phyloP scores from a whole-genome alignment of 2,329 filamentous ascomycete species.

The Shiraia bambusicola region DNA sequence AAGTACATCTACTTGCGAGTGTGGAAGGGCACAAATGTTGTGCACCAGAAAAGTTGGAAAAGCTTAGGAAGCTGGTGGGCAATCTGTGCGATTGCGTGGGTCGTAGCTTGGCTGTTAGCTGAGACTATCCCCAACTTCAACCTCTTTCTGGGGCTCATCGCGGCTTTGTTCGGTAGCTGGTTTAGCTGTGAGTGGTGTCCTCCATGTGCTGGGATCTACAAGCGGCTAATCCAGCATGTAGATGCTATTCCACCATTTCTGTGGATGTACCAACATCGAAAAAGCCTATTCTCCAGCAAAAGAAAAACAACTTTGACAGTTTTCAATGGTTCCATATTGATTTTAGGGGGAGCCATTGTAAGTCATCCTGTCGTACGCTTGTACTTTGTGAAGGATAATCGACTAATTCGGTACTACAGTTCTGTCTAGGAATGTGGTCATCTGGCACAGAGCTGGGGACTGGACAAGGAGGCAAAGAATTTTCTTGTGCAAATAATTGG shows the following conservation, averaged over 20 bases:
- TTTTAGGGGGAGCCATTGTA: constrained; percentile 34
- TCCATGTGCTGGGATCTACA: background rate
- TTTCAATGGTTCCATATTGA: constrained; percentile 49
- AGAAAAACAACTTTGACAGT: constrained; percentile 49
- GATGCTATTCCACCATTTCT: constrained; percentile 48
- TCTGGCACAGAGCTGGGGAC: constrained; percentile 25
- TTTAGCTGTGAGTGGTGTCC: constrained; percentile 56
- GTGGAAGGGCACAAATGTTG: constrained; percentile 58
- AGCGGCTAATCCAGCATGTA: constrained; percentile 7
- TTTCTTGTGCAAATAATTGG: constrained; percentile 37
- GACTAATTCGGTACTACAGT: constrained; percentile 16
- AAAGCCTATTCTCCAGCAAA: constrained; percentile 39
- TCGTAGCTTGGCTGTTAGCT: constrained; percentile 67
- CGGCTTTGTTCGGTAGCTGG: constrained; percentile 65
- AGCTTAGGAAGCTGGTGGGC: constrained; percentile 56
- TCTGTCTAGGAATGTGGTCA: constrained; percentile 32
- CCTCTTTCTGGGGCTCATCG: constrained; percentile 64
- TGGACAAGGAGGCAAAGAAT: constrained; percentile 28
- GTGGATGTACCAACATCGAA: constrained; percentile 53
- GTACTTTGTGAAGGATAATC: background rate
- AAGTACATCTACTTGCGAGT: constrained; percentile 67
- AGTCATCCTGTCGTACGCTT: constrained; percentile 4
- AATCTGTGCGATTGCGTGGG: constrained; percentile 59
- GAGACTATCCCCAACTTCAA: constrained; percentile 70
- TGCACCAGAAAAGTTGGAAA: constrained; percentile 26